phyloP scores from a whole-genome alignment of 345 rosid genomes.

The Stellera chamaejasme region DNA sequence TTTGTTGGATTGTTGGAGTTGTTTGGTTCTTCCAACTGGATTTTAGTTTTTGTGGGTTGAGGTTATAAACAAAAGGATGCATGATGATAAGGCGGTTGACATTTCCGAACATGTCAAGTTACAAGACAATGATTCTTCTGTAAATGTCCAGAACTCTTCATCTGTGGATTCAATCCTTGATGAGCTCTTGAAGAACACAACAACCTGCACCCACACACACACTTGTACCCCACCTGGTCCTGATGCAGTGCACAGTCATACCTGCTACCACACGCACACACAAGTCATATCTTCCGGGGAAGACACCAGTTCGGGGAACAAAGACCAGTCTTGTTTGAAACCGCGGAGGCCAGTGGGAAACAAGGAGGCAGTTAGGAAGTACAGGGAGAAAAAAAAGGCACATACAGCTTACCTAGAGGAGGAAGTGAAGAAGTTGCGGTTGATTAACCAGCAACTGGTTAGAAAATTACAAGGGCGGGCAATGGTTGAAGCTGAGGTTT shows the following conservation, averaged over 20 bases:
- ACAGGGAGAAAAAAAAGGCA: slow-evolving; percentile 42
- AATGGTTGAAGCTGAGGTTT: slow-evolving; percentile 42
- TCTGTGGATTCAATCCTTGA: slow-evolving; percentile 16
- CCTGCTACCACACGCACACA: slow-evolving; percentile 67
- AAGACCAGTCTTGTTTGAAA: slow-evolving; percentile 17
- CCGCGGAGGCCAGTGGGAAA: slow-evolving; percentile 48
- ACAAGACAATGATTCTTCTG: slow-evolving; percentile 18
- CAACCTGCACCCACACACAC: slow-evolving; percentile 67
- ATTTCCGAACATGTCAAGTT: slow-evolving; percentile 23
- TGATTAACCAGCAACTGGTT: not conserved
- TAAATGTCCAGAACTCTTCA: slow-evolving; percentile 19
- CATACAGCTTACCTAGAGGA: slow-evolving; percentile 36
- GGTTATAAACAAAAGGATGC: slow-evolving; percentile 18
- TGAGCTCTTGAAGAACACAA: slow-evolving; percentile 25
- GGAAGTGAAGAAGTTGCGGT: slow-evolving; percentile 44
- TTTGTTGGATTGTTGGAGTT: too few relatives aligned
- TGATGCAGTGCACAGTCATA: slow-evolving; percentile 49
- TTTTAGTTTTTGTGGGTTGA: not conserved
- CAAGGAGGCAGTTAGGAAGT: slow-evolving; percentile 71
- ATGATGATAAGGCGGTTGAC: slow-evolving; percentile 37
- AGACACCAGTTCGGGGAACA: slow-evolving; percentile 21
- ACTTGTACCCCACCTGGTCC: slow-evolving; percentile 74
- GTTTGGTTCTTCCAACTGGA: too few relatives aligned
- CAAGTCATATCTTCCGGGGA: slow-evolving; percentile 37
- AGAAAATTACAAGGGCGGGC: not conserved